Base-by-base conservation (phyloP, 129 eudicot genomes). In the Helichrysum umbraculigerum region DNA sequence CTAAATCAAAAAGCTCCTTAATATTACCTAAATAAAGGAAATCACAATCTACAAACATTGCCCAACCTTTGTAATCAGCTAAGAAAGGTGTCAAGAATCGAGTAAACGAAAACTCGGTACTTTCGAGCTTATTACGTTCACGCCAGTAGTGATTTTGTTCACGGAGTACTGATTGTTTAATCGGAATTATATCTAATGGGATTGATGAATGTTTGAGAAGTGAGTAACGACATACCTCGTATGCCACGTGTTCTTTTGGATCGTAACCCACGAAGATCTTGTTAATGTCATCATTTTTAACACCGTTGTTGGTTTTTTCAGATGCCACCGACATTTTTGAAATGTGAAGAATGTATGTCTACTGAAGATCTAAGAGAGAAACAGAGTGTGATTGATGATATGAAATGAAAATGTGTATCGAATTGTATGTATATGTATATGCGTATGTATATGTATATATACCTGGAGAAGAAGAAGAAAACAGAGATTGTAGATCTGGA, bases 21-120 rank as follows among this genome's bases (percentile, higher is more conserved):
- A 91, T 72, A 66, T 94, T 97, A 29, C 82, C 90, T 4, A 91
- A 74, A 81, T 89, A 94, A 25, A 94, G 71, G 70, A 94, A 94
- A 86, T 94, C 99, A 44, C 99, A 94, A 59, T 94, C 99, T 2
- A 91, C 97, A 73, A 94, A 94, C 87, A 94, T 81, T 5, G 99
- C 98, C 98, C 98, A 94, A 10, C 97, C 98, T 3, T 87, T 79
- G 73, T 78, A 94, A 44, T 82, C 73, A 1, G 97, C 96, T 52
- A 94, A 58, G 42, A 79, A 76, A 0, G 98, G 98, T 0, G 98
- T 93, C 83, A 93, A 57, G 73, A 93, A 93, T 0, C 98, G 79
- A 1, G 86, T 83, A 17, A 93, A 93, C 0, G 98, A 93, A 35
- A 93, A 93, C 68, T 93, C 98, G 7, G 98, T 93, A 71, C 96